Evolutionary conservation across 2,329 filamentous ascomycete species (phyloP), one percentile per base, ranked within the genome.

Genomic region (Colletotrichum nymphaeae): DNA sequence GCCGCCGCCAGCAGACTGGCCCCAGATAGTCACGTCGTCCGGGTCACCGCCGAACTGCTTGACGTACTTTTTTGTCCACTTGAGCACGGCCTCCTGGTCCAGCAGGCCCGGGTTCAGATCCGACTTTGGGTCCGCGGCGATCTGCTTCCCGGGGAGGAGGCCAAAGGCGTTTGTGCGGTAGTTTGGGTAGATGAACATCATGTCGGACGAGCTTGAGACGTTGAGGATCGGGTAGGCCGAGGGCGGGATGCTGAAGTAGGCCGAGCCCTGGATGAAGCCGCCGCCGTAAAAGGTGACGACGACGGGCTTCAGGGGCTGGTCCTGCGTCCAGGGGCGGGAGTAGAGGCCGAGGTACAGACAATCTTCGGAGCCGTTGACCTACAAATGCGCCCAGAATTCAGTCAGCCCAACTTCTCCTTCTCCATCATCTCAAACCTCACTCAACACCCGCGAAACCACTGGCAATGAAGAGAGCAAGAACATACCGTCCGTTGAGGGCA

Each of bases 261-360:
- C 90, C 35, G 84, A 84, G 8, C 90, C 91, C 77, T 89, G 82
- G 63, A 92, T 88, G 80, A 90, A 92, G 2, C 85, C 91, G 14
- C 90, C 90, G 65, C 90, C 67, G 77, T 89, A 91, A 77, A 90
- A 91, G 4, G 86, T 86, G 3, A 92, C 86, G 0, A 92, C 84
- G 0, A 92, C 90, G 0, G 90, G 90, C 3, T 88, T 83, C 4
- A 86, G 83, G 1, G 86, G 79, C n/a, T 83, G 77, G 1, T 78
- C 78, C 1, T 67, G 26, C 0, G 78, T 81, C 89, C 89, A 92
- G 3, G 89, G 90, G 0, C 89, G 85, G 5, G 88, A 86, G 80
- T 90, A 92, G 0, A 92, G 81, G 12, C 88, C 88, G 2, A 92
- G 84, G 73, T 91, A 91, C 16, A 92, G 82, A 75, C 90, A 92